phyloP scores from a whole-genome alignment of 306 rosid genomes.

The Ceratonia siliqua region DNA sequence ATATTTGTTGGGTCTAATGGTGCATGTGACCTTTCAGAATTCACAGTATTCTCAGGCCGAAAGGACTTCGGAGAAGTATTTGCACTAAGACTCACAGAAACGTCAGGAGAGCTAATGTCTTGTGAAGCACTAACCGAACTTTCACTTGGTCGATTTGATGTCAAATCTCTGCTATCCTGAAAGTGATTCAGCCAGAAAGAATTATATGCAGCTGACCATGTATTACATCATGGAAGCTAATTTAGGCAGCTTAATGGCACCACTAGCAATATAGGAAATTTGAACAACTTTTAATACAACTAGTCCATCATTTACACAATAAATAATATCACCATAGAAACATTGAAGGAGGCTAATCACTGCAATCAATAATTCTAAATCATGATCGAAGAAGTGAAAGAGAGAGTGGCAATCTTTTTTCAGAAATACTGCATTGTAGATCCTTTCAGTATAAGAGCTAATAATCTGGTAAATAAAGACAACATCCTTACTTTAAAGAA shows the following conservation, averaged over 20 bases:
- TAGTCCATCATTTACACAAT: slow-evolving; percentile 6
- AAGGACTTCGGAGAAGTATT: slow-evolving; percentile 61
- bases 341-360: background rate
- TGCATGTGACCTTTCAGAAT: slow-evolving; percentile 77
- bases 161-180: slow-evolving; percentile 89
- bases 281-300: background rate
- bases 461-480: slow-evolving; percentile 1
- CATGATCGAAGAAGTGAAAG: background rate
- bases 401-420: background rate
- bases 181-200: slow-evolving; percentile 45
- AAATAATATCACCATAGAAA: background rate
- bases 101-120: slow-evolving; percentile 75
- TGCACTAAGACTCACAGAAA: slow-evolving; percentile 55
- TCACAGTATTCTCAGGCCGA: slow-evolving; percentile 56
- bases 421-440: background rate
- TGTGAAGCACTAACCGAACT: slow-evolving; percentile 71
- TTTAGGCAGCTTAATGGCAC: background rate
- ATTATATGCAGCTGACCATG: slow-evolving; percentile 29
- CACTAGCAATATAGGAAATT: background rate
- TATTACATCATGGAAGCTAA: slow-evolving; percentile 16
- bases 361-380: slow-evolving; percentile 12
- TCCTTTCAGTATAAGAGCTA: background rate
- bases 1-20: slow-evolving; percentile 69
- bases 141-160: slow-evolving; percentile 80
- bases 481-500: background rate